Base-by-base conservation (phyloP, 495 filamentous ascomycete genomes). In the Acidomyces sp. region DNA sequence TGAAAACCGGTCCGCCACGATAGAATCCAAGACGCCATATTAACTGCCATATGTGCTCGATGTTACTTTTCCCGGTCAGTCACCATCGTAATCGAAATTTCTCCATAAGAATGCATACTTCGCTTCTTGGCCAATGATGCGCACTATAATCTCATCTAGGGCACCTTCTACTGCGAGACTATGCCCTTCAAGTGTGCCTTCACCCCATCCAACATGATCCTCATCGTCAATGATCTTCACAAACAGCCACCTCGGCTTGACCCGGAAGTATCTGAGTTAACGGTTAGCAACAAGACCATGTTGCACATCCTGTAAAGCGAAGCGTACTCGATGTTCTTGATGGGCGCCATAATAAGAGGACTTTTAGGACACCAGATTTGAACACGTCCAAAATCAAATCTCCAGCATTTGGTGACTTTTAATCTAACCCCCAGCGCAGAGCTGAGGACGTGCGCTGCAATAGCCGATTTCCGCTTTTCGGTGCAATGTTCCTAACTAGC, bases 21-120 rank as follows among this genome's bases (percentile, higher is more conserved):
- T 86, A 85, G 60, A 85, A 85, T 12, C 75, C 75, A 9, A 46
- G 62, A 37, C 80, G 69, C 65, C 73, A 82, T 22, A 69, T 66
- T 25, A 67, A 66, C 54, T 87, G 81, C 81, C 81, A 85, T 37
- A 85, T 76, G 47, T 82, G 75, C 55, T 86, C 81, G 46, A 87
- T 86, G 29, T 86, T 74, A 56, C 42, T 45, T 21, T 9, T n/a
- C 16, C 21, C 26, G 7, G 26, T 28, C 13, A 28, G 26, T 13
- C 7, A 7, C 7, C 13, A 7, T 28, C 13, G 26, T 13, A 7
- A 28, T 28, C n/a, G n/a, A n/a, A n/a, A 18, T 5, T 12, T 3
- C 11, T 3, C 4, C 17, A 13, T 18, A 5, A 13, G 12, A 5
- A 4, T 21, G 17, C 34, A 3, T 19, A 39, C 42, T 84, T 76